Conservation (phyloP, 129 eudicot species). For the Smallanthus sonchifolius region DNA sequence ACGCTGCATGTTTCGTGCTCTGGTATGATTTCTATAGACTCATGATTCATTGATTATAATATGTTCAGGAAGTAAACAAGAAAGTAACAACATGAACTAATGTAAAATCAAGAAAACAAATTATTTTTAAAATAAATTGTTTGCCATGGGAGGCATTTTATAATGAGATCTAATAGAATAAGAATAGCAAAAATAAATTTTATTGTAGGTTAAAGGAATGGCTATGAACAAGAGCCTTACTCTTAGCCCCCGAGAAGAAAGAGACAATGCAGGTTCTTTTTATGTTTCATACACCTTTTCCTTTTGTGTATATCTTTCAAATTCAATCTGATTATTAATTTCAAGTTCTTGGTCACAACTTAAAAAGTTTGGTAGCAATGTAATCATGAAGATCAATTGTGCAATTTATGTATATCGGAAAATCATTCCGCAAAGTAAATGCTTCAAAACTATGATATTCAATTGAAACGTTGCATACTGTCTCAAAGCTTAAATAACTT, state of each 20-base stretch:
- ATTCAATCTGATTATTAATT: neutral
- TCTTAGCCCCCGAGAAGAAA: constrained; percentile 69
- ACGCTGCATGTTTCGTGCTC: constrained; percentile 92
- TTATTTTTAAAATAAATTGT: no score
- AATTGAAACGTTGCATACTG: neutral
- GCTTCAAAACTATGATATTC: neutral
- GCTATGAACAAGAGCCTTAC: constrained; percentile 71
- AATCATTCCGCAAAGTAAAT: neutral
- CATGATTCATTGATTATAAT: neutral
- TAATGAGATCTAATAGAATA: neutral
- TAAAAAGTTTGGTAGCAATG: neutral
- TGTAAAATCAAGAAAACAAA: neutral
- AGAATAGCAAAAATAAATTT: neutral
- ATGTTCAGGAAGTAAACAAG: neutral
- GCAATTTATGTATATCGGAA: neutral
- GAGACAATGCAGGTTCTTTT: constrained; percentile 70
- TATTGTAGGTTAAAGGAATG: constrained; percentile 91
- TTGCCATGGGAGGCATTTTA: neutral
- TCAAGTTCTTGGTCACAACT: neutral
- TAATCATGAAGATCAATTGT: neutral
- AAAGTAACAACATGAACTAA: neutral
- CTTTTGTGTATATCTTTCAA: neutral
- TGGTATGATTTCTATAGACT: constrained; percentile 44
- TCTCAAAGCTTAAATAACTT: neutral
- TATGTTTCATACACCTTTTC: constrained; percentile 1